Conservation (phyloP, 768 basidiomycete genomes). For the Podaxis pistillaris region DNA sequence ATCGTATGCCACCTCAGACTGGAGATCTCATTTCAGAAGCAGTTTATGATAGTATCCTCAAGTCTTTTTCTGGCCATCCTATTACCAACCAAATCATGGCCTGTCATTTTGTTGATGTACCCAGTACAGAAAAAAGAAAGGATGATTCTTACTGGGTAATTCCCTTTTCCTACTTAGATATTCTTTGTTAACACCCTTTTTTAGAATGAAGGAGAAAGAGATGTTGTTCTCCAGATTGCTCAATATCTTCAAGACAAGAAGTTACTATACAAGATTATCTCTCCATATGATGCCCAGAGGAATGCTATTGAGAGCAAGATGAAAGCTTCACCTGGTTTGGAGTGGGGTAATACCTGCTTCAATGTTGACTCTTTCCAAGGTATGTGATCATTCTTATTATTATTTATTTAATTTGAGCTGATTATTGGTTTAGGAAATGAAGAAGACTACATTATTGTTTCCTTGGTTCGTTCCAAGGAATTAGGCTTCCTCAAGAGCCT, state of each 20-base stretch:
- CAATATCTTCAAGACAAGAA: constrained; percentile 48
- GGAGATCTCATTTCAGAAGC: constrained; percentile 67
- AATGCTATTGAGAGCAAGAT: constrained; percentile 55
- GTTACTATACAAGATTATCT: constrained; percentile 64
- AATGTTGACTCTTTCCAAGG: constrained; percentile 90
- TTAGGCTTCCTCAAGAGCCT: constrained; percentile 68
- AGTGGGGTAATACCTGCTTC: constrained; percentile 72
- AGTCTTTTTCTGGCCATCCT: constrained; percentile 50
- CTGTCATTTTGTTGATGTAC: constrained; percentile 67
- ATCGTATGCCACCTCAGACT: constrained; percentile 83
- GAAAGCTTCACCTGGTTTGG: constrained; percentile 42
- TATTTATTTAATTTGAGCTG: constrained; percentile 5
- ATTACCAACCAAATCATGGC: constrained; percentile 41
- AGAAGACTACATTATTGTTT: constrained; percentile 73
- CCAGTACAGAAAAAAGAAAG: constrained; percentile 32
- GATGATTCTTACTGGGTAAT: constrained; percentile 35
- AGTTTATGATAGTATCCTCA: constrained; percentile 62
- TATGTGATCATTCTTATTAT: constrained; percentile 24
- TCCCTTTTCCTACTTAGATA: constrained; percentile 7
- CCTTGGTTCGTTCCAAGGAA: constrained; percentile 59
- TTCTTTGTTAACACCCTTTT: constrained; percentile 6
- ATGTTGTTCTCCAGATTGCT: constrained; percentile 57
- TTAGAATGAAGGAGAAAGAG: constrained; percentile 62
- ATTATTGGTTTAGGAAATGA: constrained; percentile 64
- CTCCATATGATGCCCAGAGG: constrained; percentile 79